These are phyloP conservation scores for Alternaria sp. DNA, from an alignment of 2,329 filamentous ascomycete species.

Conservation along the genomic window DNA sequence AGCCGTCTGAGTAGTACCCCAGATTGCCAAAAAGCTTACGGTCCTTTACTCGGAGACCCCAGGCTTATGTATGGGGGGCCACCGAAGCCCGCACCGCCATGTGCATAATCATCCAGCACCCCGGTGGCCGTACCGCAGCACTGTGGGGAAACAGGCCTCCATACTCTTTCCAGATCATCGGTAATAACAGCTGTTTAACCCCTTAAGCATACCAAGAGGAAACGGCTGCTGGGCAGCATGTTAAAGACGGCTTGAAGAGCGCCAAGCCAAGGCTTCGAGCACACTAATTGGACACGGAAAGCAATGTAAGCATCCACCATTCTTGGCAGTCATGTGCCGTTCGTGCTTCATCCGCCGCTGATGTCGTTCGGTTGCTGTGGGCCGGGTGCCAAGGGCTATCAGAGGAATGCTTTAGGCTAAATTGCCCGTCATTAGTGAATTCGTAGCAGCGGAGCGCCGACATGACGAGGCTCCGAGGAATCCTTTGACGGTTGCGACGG, in stretches of 20 bases:
- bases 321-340: slow-evolving; percentile 4
- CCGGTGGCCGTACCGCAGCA: slow-evolving; percentile 16
- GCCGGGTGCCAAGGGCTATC: slow-evolving; percentile 10
- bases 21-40: slow-evolving; percentile 1
- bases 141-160: slow-evolving; percentile 12
- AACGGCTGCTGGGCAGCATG: slow-evolving; percentile 8
- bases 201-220: slow-evolving; percentile 17
- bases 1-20: background rate
- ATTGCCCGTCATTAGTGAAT: background rate
- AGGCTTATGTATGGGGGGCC: slow-evolving; percentile 10
- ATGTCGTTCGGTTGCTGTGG: slow-evolving; percentile 1
- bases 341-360: slow-evolving; percentile 2
- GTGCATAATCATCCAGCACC: slow-evolving; percentile 25
- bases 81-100: slow-evolving; percentile 4
- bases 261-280: background rate
- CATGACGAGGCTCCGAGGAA: slow-evolving; percentile 1
- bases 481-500: background rate
- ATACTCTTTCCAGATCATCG: slow-evolving; percentile 8
- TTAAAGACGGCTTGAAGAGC: background rate
- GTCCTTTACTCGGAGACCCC: slow-evolving; percentile 5
- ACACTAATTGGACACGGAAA: slow-evolving; percentile 3
- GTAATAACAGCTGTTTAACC: slow-evolving; percentile 9
- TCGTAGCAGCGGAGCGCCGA: background rate
- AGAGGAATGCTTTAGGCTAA: slow-evolving; percentile 20
- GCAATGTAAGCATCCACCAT: slow-evolving; percentile 1